These are phyloP conservation scores for Coemansia guatemalensis DNA, from an alignment of 192 early-diverging fungal species.

Conservation along the genomic window DNA sequence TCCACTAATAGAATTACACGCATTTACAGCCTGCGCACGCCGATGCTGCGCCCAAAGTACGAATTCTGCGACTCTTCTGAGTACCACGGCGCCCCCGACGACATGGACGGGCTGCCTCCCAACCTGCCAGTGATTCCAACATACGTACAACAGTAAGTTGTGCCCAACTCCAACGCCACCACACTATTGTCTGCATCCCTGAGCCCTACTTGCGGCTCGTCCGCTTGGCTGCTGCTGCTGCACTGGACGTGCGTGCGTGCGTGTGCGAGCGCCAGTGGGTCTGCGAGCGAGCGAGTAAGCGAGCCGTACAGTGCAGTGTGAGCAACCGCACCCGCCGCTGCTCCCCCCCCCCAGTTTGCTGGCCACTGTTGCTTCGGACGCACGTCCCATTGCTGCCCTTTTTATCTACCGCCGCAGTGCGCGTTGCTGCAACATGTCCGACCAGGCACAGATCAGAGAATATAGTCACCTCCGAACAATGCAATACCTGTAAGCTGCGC, in stretches of 20 bases:
- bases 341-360: not conserved
- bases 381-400: not conserved
- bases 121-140: slow-evolving; percentile 46
- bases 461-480: not conserved
- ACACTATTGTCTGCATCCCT: slow-evolving; percentile 4
- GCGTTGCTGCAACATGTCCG: not conserved
- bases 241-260: not conserved
- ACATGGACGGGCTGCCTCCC: slow-evolving; percentile 34
- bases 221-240: not conserved
- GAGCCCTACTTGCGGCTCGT: not conserved
- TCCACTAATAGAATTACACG: not conserved
- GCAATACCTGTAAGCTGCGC: no score
- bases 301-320: not conserved
- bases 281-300: not conserved
- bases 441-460: not conserved
- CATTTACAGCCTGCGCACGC: not conserved
- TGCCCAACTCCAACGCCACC: slow-evolving; percentile 8
- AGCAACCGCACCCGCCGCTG: not conserved
- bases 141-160: slow-evolving; percentile 50
- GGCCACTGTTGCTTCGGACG: not conserved
- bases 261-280: not conserved
- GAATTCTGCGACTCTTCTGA: slow-evolving; percentile 53
- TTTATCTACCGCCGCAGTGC: not conserved
- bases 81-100: slow-evolving; percentile 32
- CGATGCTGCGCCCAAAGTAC: slow-evolving; percentile 50